Conservation (phyloP, 208 protist species). For the Plasmodiophora brassicae region DNA sequence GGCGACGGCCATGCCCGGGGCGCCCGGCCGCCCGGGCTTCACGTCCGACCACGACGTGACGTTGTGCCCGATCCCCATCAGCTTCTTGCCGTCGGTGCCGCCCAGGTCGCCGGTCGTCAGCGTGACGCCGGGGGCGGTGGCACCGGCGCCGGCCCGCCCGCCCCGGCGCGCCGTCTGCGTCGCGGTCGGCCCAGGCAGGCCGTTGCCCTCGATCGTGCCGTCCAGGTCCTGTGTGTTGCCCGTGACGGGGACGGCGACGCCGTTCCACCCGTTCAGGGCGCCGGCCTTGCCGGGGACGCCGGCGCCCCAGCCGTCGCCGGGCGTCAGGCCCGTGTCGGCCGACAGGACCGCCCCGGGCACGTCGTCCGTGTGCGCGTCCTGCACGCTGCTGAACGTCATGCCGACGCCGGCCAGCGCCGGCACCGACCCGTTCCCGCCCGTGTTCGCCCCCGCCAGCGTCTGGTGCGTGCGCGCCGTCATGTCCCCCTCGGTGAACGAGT, state of each 20-base stretch:
- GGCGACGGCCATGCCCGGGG: background rate
- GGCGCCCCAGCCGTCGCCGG: background rate
- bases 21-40: background rate
- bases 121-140: background rate
- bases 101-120: background rate
- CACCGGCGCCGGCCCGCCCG: background rate
- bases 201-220: background rate
- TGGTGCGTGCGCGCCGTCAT: background rate
- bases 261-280: background rate
- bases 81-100: background rate
- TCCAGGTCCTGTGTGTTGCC: background rate
- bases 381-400: background rate
- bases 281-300: background rate
- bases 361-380: conserved; percentile 4
- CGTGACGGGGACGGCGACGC: background rate
- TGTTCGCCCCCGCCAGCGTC: background rate
- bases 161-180: background rate
- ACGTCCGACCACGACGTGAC: background rate
- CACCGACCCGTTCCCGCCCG: background rate
- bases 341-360: background rate
- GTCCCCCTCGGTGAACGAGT: background rate
- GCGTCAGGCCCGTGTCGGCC: background rate
- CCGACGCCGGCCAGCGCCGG: background rate
- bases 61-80: background rate
- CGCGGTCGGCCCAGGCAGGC: background rate